A percentile compares a stretch with the other conserved stretches of the same genome.
These are phyloP conservation scores for Arabidopsis hybrid DNA, from an alignment of 441 rosid genomes.

Conservation along the genomic window DNA sequence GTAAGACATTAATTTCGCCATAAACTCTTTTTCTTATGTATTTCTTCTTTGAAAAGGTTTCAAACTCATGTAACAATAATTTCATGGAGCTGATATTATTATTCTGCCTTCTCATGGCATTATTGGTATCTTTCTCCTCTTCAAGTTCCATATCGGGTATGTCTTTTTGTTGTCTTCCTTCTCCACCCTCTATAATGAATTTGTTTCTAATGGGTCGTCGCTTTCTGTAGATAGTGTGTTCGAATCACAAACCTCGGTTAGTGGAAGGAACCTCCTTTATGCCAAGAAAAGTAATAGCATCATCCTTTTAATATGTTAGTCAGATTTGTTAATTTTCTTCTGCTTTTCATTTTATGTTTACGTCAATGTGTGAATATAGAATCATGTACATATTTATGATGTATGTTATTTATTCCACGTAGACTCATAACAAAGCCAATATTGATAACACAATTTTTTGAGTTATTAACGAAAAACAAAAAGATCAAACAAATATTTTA, in stretches of 20 bases:
- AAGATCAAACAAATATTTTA: neutral
- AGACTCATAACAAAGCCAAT: neutral
- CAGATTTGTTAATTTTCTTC: neutral
- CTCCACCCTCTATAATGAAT: neutral
- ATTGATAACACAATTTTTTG: no score
- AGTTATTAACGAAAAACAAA: no score
- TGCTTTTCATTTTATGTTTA: neutral
- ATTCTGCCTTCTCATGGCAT: conserved; percentile 9
- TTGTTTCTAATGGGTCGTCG: neutral
- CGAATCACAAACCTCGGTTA: conserved; percentile 7
- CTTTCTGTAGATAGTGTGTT: conserved; percentile 30
- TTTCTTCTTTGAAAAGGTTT: neutral
- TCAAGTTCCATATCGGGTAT: conserved; percentile 23
- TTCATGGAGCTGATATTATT: conserved; percentile 31
- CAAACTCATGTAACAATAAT: neutral
- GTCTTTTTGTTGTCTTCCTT: neutral
- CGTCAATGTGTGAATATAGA: neutral
- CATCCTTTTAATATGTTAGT: neutral
- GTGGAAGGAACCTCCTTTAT: conserved; percentile 33
- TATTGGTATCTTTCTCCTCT: conserved; percentile 14
- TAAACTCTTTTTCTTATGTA: neutral
- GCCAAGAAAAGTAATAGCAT: conserved; percentile 41
- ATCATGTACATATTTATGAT: neutral
- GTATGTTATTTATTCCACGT: neutral
- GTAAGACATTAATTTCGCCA: neutral